Evolutionary conservation across 1,284 basidiomycete species (phyloP).

Genomic region (Tilletia horrida): DNA sequence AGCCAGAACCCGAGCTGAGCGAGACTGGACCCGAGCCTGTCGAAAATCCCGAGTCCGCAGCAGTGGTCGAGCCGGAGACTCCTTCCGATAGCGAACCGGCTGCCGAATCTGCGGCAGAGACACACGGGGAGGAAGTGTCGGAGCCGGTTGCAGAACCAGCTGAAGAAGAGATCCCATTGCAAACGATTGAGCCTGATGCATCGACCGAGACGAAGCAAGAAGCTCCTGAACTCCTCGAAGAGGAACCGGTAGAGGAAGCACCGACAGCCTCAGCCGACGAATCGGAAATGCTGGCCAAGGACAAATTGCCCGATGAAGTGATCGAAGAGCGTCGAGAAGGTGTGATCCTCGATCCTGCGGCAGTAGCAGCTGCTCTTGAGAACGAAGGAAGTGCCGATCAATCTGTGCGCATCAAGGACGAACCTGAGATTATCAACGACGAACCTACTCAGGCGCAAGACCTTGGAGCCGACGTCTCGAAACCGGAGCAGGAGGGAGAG

Average conservation of each 20-base stretch:
- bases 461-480: neutral
- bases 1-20: too few relatives aligned
- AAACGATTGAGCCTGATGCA: neutral
- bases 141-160: neutral
- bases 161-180: neutral
- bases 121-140: neutral
- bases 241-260: neutral
- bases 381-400: neutral
- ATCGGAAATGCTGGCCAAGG: too few relatives aligned
- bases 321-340: conserved; percentile 1
- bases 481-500: neutral
- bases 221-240: neutral
- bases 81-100: neutral
- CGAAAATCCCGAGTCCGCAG: neutral
- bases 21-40: neutral
- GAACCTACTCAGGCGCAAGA: neutral
- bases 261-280: neutral
- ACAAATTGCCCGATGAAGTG: too few relatives aligned
- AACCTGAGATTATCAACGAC: neutral
- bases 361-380: neutral
- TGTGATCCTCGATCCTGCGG: neutral
- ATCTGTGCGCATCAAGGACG: neutral
- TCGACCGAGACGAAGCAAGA: neutral
- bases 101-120: neutral
- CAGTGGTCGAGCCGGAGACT: neutral